Evolutionary conservation across 2,329 filamentous ascomycete genomes (phyloP), one percentile per base, ranked within the genome.

Genomic region (Pseudopyrenochaeta lycopersici): DNA sequence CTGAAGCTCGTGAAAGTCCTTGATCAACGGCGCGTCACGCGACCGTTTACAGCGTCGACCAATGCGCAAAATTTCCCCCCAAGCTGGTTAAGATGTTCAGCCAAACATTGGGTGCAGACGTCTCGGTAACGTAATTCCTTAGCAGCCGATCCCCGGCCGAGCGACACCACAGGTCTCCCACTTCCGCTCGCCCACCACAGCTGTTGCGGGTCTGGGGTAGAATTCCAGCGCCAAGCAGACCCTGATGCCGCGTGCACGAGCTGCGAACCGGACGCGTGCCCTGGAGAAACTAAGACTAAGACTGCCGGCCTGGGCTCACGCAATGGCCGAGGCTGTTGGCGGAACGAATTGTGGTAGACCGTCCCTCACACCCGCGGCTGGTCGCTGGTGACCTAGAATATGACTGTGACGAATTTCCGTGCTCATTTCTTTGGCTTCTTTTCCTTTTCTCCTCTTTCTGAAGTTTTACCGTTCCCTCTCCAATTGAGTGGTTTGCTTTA

Each of bases 181-280:
- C 61, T 68, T 74, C 72, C 72, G 72, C 63, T 74, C 71, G 71
- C 58, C 71, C 72, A 72, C 67, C 49, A 61, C 27, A 52, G 23
- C 23, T 27, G 23, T 27, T 46, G 56, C 58, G 55, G 62, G 68
- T 72, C 67, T 68, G 69, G 69, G 67, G 68, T 65, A 68, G 21
- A 42, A 17, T 15, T 21, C 27, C 49, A 52, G 47, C 57, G 62
- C 64, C 62, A 69, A 64, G 62, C 39, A 46, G 44, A 27, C 49
- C 49, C 44, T 49, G 54, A 58, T 41, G 43, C 46, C 53, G 46
- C 49, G 51, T 49, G 55, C 54, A 45, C 47, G 23, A 27, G 23
- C 23, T 27, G 23, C 23, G 23, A 27, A 27, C 23, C 44, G 27
- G 32, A 62, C 63, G 62, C 61, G 59, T 64, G 64, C 64, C 56